Base-by-base conservation (phyloP, 202 grass and related monocot genomes). In the Saccharum hybrid region DNA sequence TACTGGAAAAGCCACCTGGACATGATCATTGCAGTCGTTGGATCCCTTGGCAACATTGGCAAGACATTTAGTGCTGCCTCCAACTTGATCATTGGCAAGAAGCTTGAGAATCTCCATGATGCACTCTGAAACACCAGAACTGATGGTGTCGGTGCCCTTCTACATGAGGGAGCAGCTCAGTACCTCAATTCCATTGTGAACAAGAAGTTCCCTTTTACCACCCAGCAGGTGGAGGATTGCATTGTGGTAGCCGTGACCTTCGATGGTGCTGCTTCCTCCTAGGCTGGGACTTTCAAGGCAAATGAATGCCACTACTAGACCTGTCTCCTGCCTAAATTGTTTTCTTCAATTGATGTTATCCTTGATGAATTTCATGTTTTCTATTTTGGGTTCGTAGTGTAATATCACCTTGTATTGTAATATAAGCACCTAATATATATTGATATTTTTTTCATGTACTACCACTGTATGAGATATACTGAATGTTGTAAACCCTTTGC, bases 141-240 rank as follows among this genome's bases (percentile, higher is more conserved):
- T 19, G 90, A 95, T 70, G 91, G 89, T 14, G 66, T 87, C 2
- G 83, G 85, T 8, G 88, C 82, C 33, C 86, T 95, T 26, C 72
- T 95, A 39, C 83, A 81, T 0, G 90, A 93, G 75, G 90, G 92
- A 30, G 90, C 89, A 23, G 87, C 92, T 30, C 81, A 89, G 22
- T 91, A 83, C 64, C 96, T 95, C 87, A 93, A 93, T 78, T 93
- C 92, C 46, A 83, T 93, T 16, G 87, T 85, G 67, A 88, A 88
- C 83, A 82, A 86, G 13, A 85, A 83, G n/a, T 94, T 93, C 9
- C 87, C 85, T 38, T 90, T 88, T 65, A 87, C 57, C 40, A 88
- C 82, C 23, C 87, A 87, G 77, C 87, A 94, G 81, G 90, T 98
- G 48, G 88, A 84, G 77, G 64, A 90, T 5, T 86, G 85, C 26